These are phyloP conservation scores for Pugionium dolabratum DNA, from an alignment of 345 rosid species.

Conservation along the genomic window DNA sequence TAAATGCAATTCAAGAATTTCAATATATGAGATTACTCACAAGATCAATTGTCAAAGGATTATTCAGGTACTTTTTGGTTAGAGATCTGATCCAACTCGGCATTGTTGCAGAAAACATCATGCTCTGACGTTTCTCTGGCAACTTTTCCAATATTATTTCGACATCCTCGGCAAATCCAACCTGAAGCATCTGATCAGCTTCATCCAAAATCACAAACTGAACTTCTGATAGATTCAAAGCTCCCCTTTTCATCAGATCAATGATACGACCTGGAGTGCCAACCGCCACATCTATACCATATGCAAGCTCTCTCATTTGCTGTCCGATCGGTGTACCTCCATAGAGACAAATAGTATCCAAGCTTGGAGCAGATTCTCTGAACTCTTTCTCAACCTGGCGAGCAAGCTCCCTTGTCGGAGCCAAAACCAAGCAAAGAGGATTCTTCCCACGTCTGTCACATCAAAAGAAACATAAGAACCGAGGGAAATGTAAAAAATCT, in stretches of 20 bases:
- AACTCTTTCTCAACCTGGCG: constrained; percentile 92
- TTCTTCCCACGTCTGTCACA: constrained; percentile 70
- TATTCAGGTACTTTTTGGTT: constrained; percentile 63
- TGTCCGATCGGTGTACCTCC: constrained; percentile 78
- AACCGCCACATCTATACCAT: constrained; percentile 85
- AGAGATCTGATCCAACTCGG: constrained; percentile 84
- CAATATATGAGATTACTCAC: constrained; percentile 50
- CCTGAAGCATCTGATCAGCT: constrained; percentile 99
- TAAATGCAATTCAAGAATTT: background rate
- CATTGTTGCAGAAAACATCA: constrained; percentile 99
- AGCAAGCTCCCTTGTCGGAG: constrained; percentile 98
- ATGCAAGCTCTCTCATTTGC: constrained; percentile 77
- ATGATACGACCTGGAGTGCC: constrained; percentile 99
- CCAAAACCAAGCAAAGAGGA: constrained; percentile 84
- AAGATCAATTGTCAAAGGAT: constrained; percentile 86
- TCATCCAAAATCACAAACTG: constrained; percentile 90
- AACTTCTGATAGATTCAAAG: constrained; percentile 72
- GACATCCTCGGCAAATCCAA: constrained; percentile 93
- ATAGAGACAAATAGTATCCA: constrained; percentile 85
- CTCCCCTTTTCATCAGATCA: constrained; percentile 87
- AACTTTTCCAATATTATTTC: constrained; percentile 67
- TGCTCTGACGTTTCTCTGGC: constrained; percentile 76
- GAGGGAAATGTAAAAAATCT: background rate
- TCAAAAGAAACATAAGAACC: constrained; percentile 6
- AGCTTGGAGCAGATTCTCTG: constrained; percentile 68